Conservation (phyloP, 2,329 filamentous ascomycete species). For the Fusarium sp. region DNA sequence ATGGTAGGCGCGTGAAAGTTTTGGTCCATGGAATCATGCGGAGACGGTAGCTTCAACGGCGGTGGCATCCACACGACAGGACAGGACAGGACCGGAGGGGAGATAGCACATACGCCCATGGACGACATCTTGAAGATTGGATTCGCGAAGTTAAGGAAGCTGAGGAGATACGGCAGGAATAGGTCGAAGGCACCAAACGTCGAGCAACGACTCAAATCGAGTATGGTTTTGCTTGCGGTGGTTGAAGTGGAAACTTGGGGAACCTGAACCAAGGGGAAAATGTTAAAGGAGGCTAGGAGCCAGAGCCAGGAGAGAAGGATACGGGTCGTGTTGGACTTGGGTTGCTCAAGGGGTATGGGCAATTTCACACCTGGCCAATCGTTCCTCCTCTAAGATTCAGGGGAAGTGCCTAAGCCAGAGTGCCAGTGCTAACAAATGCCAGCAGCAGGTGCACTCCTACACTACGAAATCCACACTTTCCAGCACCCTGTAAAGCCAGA, state of each 20-base stretch:
- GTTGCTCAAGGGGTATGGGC: conserved; percentile 43
- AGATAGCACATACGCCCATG: conserved; percentile 46
- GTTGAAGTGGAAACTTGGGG: conserved; percentile 43
- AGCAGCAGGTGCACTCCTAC: conserved; percentile 22
- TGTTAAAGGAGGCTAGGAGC: conserved; percentile 45
- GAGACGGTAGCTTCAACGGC: conserved; percentile 40
- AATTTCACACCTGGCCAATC: conserved; percentile 49
- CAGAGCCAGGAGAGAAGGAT: conserved; percentile 43
- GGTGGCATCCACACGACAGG: conserved; percentile 23
- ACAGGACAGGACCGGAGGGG: not conserved
- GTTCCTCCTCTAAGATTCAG: conserved; percentile 45
- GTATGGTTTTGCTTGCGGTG: conserved; percentile 43
- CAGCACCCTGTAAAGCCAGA: conserved; percentile 39
- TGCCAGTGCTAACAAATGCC: conserved; percentile 20
- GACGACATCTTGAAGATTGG: conserved; percentile 46
- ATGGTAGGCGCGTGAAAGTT: conserved; percentile 28
- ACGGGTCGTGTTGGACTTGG: conserved; percentile 37
- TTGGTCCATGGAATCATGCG: conserved; percentile 17
- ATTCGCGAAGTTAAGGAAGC: conserved; percentile 31
- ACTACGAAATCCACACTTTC: conserved; percentile 33
- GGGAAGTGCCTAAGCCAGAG: conserved; percentile 37
- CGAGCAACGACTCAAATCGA: conserved; percentile 38
- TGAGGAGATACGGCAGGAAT: conserved; percentile 29
- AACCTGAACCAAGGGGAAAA: conserved; percentile 45
- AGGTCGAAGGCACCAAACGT: conserved; percentile 33